Conservation (phyloP, 2,329 filamentous ascomycete species). For the Pyrenophora graminea region DNA sequence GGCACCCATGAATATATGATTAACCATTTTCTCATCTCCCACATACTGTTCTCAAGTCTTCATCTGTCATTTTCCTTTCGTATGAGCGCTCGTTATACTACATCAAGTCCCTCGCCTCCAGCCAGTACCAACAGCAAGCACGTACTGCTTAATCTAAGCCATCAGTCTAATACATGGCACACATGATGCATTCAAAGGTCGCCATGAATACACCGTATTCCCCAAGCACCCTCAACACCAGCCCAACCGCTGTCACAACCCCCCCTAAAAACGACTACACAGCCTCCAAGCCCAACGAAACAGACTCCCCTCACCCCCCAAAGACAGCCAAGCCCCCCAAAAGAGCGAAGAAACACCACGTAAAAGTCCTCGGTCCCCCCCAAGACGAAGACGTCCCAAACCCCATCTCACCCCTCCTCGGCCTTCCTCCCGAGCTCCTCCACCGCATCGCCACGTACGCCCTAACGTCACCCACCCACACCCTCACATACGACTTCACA, state of each 20-base stretch:
- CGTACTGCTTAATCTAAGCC: too few relatives aligned
- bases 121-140: not conserved
- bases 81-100: not conserved
- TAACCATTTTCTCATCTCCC: not conserved
- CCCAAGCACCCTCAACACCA: not conserved
- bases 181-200: not conserved
- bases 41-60: not conserved
- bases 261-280: not conserved
- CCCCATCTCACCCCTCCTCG: conserved; percentile 11
- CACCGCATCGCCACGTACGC: conserved; percentile 16
- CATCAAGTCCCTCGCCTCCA: not conserved
- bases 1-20: not conserved
- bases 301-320: not conserved
- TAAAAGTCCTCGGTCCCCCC: not conserved
- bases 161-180: not conserved
- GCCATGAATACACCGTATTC: not conserved
- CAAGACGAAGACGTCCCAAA: not conserved
- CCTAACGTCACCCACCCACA: conserved; percentile 6
- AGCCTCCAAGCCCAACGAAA: not conserved
- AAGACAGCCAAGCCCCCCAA: not conserved
- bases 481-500: conserved; percentile 4
- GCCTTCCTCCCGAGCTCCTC: conserved; percentile 20
- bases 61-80: not conserved
- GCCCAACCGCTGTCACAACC: not conserved
- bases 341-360: conserved; percentile 5